Evolutionary conservation across 1,139 yeast species (phyloP), one percentile per base, ranked within the genome.

Genomic region (Yamadazyma diddensiae): DNA sequence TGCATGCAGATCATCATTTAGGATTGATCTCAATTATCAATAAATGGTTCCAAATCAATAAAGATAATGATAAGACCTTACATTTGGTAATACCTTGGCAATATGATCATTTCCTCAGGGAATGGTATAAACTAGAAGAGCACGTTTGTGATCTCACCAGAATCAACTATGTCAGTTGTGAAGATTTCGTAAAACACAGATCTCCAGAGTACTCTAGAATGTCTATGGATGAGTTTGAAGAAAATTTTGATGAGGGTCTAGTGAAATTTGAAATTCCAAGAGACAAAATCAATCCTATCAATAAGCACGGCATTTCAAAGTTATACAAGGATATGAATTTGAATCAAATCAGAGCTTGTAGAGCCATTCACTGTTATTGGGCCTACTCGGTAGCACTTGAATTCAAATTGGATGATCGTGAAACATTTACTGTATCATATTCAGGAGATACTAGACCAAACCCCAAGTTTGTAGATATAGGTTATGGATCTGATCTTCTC

Each of bases 391-490:
- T 78, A 15, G 59, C 82, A 1, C 62, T 90, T 10, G 59, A 69
- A 1, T 80, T 82, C 42, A 52, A 55, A 14, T 41, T 70, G 13
- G 48, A 45, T 18, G 43, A 41, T 4, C 41, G 35, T 3, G 53
- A 51, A 17, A 44, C 55, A 0, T 86, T 88, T 62, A 82, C 76
- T 45, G 67, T 90, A 1, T 82, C 97, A 0, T 94, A 86, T 53
- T 87, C 97, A 1, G 98, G 98, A 7, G 99, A 92, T 52, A 87
- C 97, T 0, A 74, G 97, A 48, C 98, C 98, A 1, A 82, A 79
- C 42, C 53, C 65, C 4, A 60, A 55, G 30, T 69, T 69, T 44
- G 84, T 82, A 42, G 69, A 65, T 5, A 73, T 84, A 32, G 97
- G 96, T 0, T 42, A 54, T 19, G 58, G 65, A n/a, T 77, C 88